Evolutionary conservation across 768 basidiomycete species (phyloP), one percentile per base, ranked within the genome.

Genomic region (Trametes cubensis): DNA sequence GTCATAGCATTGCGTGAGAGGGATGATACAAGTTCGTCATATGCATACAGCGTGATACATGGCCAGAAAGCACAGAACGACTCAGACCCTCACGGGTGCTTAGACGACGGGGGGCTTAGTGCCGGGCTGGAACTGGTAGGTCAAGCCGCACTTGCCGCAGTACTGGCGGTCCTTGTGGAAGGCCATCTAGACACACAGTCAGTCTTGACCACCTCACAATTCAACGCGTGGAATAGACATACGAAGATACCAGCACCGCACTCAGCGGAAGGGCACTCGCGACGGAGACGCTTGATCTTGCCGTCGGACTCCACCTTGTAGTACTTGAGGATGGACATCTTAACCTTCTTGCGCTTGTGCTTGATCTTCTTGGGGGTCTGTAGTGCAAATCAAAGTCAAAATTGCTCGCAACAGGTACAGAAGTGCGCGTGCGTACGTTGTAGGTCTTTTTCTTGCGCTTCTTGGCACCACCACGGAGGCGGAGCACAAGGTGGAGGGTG

Each of bases 401-500:
- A 20, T 28, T 42, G 23, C 45, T 8, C 25, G n/a, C 23, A 3
- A n/a, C 4, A 14, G 21, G 2, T n/a, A 23, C 21, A 15, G 6
- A 34, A 5, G 6, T 14, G 20, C 20, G 45, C 7, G 25, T 3
- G 80, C 89, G 52, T 51, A 94, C 92, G 82, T 88, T 95, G 90
- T 98, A 98, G 58, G 94, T 95, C 86, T 98, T 98, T 86, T 98
- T 99, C 89, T 98, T 98, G 78, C 96, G 89, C 88, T 98, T 98
- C 89, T 98, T 98, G 69, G 88, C 94, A 85, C 97, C 97, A 84
- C 97, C 97, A 80, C 95, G 93, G 55, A 99, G 91, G 72, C 97
- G 91, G 70, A 98, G 88, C 67, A 98, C 96, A 68, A 98, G 78
- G 79, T 98, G 96, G 62, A 99, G 90, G 64, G 96, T 98, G 34